A percentile compares a stretch with the other conserved stretches of the same genome.
Conservation (phyloP, 441 rosid species). For the Gossypium davidsonii region DNA sequence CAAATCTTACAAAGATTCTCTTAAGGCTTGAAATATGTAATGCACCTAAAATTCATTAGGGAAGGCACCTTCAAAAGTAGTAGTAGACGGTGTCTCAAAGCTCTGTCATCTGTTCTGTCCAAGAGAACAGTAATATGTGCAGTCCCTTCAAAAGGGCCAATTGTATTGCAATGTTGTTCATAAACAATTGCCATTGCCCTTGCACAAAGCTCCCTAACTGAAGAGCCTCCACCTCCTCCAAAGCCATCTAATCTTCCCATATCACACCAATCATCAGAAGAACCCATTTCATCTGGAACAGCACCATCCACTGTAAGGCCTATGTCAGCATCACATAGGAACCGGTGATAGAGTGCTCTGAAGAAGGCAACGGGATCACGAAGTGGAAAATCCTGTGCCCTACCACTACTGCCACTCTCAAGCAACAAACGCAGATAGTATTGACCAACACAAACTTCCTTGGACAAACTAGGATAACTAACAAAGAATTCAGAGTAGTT, state of each 20-base stretch:
- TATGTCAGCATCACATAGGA: conserved; percentile 96
- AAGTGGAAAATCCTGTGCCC: conserved; percentile 96
- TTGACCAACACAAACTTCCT: conserved; percentile 99
- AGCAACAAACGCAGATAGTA: conserved; percentile 96
- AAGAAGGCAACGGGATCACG: conserved; percentile 97
- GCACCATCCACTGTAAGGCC: conserved; percentile 96
- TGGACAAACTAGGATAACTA: conserved; percentile 87
- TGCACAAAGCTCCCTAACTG: conserved; percentile 99
- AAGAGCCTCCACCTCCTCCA: conserved; percentile 98
- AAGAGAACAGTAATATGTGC: conserved; percentile 92
- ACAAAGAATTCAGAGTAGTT: conserved; percentile 94
- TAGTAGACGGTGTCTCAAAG: conserved; percentile 95
- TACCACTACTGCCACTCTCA: conserved; percentile 86
- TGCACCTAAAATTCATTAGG: background rate
- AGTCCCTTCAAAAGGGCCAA: conserved; percentile 96
- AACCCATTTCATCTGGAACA: conserved; percentile 92
- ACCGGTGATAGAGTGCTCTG: conserved; percentile 98
- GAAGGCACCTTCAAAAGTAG: conserved; percentile 79
- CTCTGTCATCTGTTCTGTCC: conserved; percentile 95
- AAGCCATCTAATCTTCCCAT: conserved; percentile 97
- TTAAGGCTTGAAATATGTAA: background rate
- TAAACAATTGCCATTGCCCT: conserved; percentile 99
- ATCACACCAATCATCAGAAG: conserved; percentile 99
- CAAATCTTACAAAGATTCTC: background rate
- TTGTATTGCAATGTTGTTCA: conserved; percentile 78